Percentiles rank a stretch among this genome's conserved stretches.
phyloP scores from a whole-genome alignment of 2,329 filamentous ascomycete species.

The Penicillium corylophilum region DNA sequence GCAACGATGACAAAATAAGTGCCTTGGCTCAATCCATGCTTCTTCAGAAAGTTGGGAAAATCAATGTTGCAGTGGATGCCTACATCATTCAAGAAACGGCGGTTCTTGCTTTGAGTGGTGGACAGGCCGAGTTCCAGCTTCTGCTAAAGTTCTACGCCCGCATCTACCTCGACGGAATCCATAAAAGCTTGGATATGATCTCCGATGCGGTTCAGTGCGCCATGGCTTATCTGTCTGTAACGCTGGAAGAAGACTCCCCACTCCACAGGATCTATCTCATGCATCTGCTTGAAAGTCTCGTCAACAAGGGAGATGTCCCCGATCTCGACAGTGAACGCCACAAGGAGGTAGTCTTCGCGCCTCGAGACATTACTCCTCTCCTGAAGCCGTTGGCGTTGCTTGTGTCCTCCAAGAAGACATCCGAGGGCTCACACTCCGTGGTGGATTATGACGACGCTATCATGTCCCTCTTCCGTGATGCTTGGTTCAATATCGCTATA shows the following conservation, averaged over 20 bases:
- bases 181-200: conserved; percentile 65
- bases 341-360: conserved; percentile 76
- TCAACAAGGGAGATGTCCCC: conserved; percentile 84
- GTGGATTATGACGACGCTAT: conserved; percentile 62
- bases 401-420: conserved; percentile 56
- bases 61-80: conserved; percentile 75
- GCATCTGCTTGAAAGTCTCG: conserved; percentile 79
- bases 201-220: conserved; percentile 77
- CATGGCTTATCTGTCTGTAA: conserved; percentile 73
- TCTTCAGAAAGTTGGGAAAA: conserved; percentile 88
- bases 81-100: conserved; percentile 83
- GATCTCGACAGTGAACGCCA: conserved; percentile 71
- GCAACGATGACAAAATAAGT: conserved; percentile 86
- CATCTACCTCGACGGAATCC: conserved; percentile 69
- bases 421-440: conserved; percentile 29
- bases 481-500: conserved; percentile 97
- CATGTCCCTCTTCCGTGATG: conserved; percentile 75
- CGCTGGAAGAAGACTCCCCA: conserved; percentile 64
- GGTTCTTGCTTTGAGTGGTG: conserved; percentile 71
- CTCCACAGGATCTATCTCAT: conserved; percentile 81
- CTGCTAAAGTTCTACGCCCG: conserved; percentile 80
- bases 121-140: conserved; percentile 77
- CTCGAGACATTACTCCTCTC: conserved; percentile 82
- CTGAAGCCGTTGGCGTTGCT: conserved; percentile 84
- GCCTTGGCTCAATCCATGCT: conserved; percentile 93